Percentiles rank a stretch among this genome's conserved stretches.
phyloP scores from a whole-genome alignment of 1,284 basidiomycete genomes.

The Irpex sp. region DNA sequence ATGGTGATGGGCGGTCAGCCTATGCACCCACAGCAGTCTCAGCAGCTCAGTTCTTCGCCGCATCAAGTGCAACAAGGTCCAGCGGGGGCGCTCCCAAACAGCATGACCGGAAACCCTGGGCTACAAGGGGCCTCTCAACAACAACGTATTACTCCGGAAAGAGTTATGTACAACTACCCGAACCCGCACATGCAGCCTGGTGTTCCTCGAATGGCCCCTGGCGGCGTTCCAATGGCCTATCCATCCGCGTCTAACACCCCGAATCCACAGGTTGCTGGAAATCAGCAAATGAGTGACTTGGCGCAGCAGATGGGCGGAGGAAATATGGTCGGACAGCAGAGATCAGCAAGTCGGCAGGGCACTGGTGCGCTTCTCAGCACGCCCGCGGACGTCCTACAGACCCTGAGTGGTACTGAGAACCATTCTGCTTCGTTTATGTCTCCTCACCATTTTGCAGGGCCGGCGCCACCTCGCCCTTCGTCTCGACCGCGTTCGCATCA shows the following conservation, averaged over 20 bases:
- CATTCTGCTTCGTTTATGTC: slow-evolving; percentile 33
- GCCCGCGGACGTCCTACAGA: slow-evolving; percentile 55
- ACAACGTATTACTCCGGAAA: slow-evolving; percentile 9
- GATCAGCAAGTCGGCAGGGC: slow-evolving; percentile 31
- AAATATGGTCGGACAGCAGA: slow-evolving; percentile 17
- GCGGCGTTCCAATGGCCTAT: neutral
- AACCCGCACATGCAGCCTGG: neutral
- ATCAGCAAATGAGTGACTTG: slow-evolving; percentile 6
- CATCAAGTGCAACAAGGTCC: slow-evolving; percentile 14
- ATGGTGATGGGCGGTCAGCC: slow-evolving; percentile 39
- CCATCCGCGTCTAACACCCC: neutral
- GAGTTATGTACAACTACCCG: neutral
- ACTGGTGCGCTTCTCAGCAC: slow-evolving; percentile 41
- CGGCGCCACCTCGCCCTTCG: slow-evolving; percentile 40
- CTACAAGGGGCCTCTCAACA: neutral
- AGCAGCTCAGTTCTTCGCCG: slow-evolving; percentile 19
- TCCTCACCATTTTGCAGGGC: slow-evolving; percentile 17
- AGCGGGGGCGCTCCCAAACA: neutral
- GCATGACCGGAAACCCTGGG: neutral
- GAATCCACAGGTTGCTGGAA: neutral
- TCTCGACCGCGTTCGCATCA: slow-evolving; percentile 36
- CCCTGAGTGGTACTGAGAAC: slow-evolving; percentile 32
- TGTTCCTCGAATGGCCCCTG: neutral
- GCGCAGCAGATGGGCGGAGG: slow-evolving; percentile 6
- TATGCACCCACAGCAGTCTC: slow-evolving; percentile 22